Evolutionary conservation across 2,329 filamentous ascomycete genomes (phyloP).

Genomic region (Fusarium tanahbumbuense): DNA sequence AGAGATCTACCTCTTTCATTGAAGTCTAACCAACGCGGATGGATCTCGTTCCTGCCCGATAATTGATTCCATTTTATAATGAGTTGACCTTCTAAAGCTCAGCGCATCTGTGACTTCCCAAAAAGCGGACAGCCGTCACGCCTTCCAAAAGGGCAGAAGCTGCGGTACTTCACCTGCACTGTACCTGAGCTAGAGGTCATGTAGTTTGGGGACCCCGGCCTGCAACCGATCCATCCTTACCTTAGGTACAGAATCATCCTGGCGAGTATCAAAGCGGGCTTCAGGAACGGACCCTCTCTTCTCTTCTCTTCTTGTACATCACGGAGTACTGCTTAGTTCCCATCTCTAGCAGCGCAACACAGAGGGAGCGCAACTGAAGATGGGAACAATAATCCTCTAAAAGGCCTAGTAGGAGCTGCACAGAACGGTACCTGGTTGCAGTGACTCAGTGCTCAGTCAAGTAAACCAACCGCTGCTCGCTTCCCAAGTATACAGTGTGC

Average conservation of each 20-base stretch:
- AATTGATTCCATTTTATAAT: not conserved
- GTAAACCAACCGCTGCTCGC: slow-evolving; percentile 29
- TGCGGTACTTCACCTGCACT: slow-evolving; percentile 18
- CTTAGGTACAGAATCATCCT: slow-evolving; percentile 24
- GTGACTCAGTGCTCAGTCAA: not conserved
- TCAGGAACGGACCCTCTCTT: slow-evolving; percentile 27
- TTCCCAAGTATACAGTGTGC: slow-evolving; percentile 42
- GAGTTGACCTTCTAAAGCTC: not conserved
- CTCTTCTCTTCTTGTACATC: not conserved
- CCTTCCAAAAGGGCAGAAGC: not conserved
- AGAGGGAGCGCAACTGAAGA: slow-evolving; percentile 12
- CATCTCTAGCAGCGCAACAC: slow-evolving; percentile 21
- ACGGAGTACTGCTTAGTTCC: slow-evolving; percentile 18
- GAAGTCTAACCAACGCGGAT: not conserved
- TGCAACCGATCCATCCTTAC: not conserved
- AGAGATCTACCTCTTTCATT: not conserved
- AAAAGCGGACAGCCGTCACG: not conserved
- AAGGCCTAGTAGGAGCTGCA: slow-evolving; percentile 5
- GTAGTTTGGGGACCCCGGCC: slow-evolving; percentile 15
- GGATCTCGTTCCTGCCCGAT: not conserved
- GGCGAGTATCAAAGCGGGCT: slow-evolving; percentile 29
- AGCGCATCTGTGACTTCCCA: not conserved
- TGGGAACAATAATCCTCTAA: slow-evolving; percentile 3
- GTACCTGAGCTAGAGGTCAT: slow-evolving; percentile 17
- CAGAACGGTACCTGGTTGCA: not conserved